Evolutionary conservation across 2,329 filamentous ascomycete genomes (phyloP).

Genomic region (Sporothrix phasma): DNA sequence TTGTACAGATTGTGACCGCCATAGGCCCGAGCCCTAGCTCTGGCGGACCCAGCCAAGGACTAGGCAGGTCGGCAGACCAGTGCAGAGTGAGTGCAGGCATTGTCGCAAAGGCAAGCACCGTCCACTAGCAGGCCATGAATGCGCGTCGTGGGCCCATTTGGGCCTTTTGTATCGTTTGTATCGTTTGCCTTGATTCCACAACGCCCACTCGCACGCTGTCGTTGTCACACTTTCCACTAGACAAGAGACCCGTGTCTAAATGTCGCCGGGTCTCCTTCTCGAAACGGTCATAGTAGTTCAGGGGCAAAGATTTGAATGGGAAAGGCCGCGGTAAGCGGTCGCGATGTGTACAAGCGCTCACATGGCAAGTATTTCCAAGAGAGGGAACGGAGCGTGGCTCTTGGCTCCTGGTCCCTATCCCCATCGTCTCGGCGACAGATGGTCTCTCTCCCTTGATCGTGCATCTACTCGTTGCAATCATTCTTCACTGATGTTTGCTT

Average conservation of each 20-base stretch:
- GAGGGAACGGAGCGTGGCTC: no score
- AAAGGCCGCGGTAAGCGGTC: no score
- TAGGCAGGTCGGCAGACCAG: no score
- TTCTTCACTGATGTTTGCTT: no score
- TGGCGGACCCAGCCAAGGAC: background rate
- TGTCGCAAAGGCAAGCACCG: background rate
- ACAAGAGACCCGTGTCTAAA: background rate
- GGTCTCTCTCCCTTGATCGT: no score
- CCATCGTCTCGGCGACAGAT: no score
- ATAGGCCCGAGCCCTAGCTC: background rate
- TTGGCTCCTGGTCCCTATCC: no score
- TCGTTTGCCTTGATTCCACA: background rate
- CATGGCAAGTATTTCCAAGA: no score
- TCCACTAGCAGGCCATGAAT: constrained; percentile 3
- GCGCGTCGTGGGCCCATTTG: constrained; percentile 8
- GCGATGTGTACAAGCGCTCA: no score
- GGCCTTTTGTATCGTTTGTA: background rate
- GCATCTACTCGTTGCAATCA: no score
- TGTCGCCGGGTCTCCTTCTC: background rate
- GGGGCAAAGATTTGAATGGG: background rate
- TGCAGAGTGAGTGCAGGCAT: background rate
- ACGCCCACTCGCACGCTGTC: background rate
- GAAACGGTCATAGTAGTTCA: background rate
- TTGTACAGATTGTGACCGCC: background rate
- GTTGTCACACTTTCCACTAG: background rate